Evolutionary conservation across 495 filamentous ascomycete species (phyloP), one percentile per base, ranked within the genome.

Genomic region (Podospora appendiculata): DNA sequence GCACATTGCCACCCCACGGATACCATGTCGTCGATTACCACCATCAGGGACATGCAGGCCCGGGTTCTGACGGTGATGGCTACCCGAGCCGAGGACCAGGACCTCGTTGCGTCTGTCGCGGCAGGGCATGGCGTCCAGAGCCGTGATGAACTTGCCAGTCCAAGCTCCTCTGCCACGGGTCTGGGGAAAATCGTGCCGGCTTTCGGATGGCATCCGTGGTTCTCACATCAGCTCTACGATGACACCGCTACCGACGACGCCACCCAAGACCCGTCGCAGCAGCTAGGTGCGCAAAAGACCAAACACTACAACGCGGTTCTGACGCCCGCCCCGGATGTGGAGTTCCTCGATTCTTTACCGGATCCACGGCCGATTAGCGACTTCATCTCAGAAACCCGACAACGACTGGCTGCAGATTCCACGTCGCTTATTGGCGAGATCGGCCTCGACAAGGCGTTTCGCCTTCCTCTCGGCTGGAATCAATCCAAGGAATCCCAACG

Each of bases 171-270:
- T 17, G 13, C 48, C 49, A n/a, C 47, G 47, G 41, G 50, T 39
- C 48, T 56, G 62, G 47, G 57, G 58, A 65, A 56, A 61, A 61
- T 96, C 11, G 54, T 96, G 1, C 92, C 93, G 0, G 84, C 83
- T 32, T 98, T 96, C 70, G 93, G 93, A n/a, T 96, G 92, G 90
- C 93, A 98, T 66, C 94, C 94, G 1, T 98, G 93, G 93, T 98
- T 97, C 68, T 93, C 92, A 1, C 78, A 98, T 63, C 86, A 94
- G 55, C 79, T 95, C 50, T 81, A 82, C 56, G 82, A 90, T 59
- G 85, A 89, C 56, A 43, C 47, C 4, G 59, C 65, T 3, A 19
- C 50, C 9, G 44, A 39, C 7, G 47, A 65, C 13, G 65, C 25
- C 25, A 25, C 25, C 2, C 25, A 25, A 2, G 25, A 25, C 25